A percentile compares a stretch with the other conserved stretches of the same genome.
Conservation (phyloP, 2,329 filamentous ascomycete species). For the Colletotrichum tropicicola region DNA sequence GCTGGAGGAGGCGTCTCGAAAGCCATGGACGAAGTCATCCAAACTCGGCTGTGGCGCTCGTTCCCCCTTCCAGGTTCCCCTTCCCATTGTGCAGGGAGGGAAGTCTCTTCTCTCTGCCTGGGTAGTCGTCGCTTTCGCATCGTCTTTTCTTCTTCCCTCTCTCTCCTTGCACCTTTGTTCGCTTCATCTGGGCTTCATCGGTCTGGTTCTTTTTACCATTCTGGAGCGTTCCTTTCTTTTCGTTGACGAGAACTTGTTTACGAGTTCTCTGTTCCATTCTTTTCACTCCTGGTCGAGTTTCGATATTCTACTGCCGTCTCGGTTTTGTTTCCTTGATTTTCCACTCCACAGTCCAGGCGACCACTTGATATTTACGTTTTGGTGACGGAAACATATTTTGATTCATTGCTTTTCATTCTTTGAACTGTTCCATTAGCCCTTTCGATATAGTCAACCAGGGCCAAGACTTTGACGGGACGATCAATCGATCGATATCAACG, state of each 20-base stretch:
- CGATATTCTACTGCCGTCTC: neutral
- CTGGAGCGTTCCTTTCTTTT: conserved; percentile 23
- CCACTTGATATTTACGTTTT: neutral
- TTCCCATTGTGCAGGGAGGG: neutral
- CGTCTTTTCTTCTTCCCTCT: neutral
- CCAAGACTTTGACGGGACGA: neutral
- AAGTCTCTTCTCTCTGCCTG: neutral
- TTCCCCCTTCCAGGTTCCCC: neutral
- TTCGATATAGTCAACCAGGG: neutral
- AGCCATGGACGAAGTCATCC: conserved; percentile 14
- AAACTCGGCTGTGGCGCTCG: neutral
- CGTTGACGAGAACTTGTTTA: conserved; percentile 12
- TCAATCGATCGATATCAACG: neutral
- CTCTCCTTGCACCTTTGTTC: conserved; percentile 8
- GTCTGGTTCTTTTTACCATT: neutral
- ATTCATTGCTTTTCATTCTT: neutral
- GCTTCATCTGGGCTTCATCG: conserved; percentile 24
- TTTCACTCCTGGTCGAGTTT: conserved; percentile 26
- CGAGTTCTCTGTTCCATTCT: conserved; percentile 19
- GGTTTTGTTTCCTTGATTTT: neutral
- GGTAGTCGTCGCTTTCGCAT: conserved; percentile 6
- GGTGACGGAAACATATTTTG: neutral
- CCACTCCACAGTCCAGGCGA: conserved; percentile 14
- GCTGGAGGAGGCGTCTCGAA: neutral
- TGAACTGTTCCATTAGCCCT: neutral